Conservation (phyloP, 306 rosid genomes). For the Adenanthera pavonina region DNA sequence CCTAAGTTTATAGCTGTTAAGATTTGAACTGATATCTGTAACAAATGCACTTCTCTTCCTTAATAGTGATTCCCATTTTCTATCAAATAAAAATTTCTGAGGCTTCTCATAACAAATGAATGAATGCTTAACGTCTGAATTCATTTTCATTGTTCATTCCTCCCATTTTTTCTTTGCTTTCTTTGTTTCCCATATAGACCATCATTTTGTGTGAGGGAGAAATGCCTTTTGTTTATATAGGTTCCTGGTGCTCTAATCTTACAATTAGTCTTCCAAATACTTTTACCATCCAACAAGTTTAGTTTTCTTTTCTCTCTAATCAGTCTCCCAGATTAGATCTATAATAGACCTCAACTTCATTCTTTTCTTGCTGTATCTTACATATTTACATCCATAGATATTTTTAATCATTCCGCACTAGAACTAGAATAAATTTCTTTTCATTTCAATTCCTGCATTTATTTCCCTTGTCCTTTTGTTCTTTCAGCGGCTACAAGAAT, state of each 20-base stretch:
- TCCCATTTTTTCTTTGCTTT: not conserved
- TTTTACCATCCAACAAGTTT: not conserved
- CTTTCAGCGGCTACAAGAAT: not conserved
- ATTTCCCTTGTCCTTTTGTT: not conserved
- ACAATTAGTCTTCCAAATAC: slow-evolving; percentile 7
- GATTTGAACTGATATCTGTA: slow-evolving; percentile 7
- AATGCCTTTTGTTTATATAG: not conserved
- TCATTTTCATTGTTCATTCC: not conserved
- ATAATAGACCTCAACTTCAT: not conserved
- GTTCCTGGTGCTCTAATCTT: not conserved
- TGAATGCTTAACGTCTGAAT: not conserved
- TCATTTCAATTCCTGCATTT: not conserved
- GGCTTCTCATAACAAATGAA: slow-evolving; percentile 2
- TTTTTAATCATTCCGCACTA: not conserved
- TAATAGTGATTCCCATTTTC: not conserved
- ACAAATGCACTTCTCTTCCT: not conserved
- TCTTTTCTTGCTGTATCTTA: not conserved
- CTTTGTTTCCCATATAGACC: not conserved
- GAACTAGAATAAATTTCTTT: not conserved
- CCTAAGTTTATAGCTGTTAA: not conserved
- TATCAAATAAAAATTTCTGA: not conserved
- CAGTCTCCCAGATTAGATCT: not conserved
- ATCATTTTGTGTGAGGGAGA: not conserved
- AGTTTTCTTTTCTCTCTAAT: not conserved
- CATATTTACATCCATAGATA: not conserved